Conservation (phyloP, 352 stramenopile species). For the Hyaloperonospora arabidopsidis region DNA sequence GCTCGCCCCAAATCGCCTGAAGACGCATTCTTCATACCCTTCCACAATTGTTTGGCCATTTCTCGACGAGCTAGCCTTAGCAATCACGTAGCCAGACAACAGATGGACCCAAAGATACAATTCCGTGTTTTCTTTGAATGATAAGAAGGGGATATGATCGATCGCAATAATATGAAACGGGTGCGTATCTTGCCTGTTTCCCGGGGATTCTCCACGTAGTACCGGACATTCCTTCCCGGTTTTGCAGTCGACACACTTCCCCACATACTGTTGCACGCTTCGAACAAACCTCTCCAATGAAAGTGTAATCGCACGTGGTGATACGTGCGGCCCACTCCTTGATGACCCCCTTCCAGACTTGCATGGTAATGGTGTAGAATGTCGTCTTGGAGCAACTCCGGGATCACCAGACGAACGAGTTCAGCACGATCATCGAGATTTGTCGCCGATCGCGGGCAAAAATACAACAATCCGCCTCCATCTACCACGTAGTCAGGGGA, state of each 20-base stretch:
- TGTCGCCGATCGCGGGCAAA: too few species aligned
- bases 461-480: too few species aligned
- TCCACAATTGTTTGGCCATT: background rate
- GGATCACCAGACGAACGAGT: too few species aligned
- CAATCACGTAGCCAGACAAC: background rate
- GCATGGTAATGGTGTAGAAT: background rate
- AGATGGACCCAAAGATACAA: slow-evolving; percentile 4
- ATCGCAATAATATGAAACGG: background rate
- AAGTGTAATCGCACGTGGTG: background rate
- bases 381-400: too few species aligned
- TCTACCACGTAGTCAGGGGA: too few species aligned
- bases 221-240: background rate
- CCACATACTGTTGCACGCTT: background rate
- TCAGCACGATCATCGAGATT: too few species aligned
- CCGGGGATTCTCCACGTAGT: background rate
- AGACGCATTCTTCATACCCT: slow-evolving; percentile 17
- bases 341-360: background rate
- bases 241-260: background rate
- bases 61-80: slow-evolving; percentile 4
- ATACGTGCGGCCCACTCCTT: background rate
- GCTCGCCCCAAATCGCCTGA: slow-evolving; percentile 9
- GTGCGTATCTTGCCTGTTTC: background rate
- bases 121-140: slow-evolving; percentile 11
- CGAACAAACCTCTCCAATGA: slow-evolving; percentile 3
- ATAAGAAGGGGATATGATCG: slow-evolving; percentile 9